These are phyloP conservation scores for Xenoacremonium recifei DNA, from an alignment of 2,329 filamentous ascomycete species.

Conservation along the genomic window DNA sequence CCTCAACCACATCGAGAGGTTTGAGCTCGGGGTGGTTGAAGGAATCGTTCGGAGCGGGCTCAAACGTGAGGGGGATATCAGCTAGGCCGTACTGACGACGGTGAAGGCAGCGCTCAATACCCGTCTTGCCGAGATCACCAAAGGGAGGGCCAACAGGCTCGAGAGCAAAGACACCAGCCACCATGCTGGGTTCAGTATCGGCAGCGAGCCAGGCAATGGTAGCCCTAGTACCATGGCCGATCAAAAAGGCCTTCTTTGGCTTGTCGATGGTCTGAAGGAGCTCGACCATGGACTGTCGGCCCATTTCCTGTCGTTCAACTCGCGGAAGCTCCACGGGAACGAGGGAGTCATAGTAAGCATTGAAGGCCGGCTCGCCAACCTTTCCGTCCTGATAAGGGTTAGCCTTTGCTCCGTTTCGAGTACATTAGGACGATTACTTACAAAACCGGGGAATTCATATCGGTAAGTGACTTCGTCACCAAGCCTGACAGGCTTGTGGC, in stretches of 20 bases:
- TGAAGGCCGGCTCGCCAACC: conserved; percentile 46
- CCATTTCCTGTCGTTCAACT: conserved; percentile 29
- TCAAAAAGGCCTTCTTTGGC: conserved; percentile 35
- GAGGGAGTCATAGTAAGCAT: conserved; percentile 45
- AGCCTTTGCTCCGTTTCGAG: background rate
- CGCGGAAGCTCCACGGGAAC: conserved; percentile 32
- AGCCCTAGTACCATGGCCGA: conserved; percentile 51
- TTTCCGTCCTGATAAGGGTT: conserved; percentile 27
- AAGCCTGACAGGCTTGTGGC: too few species aligned
- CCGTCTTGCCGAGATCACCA: too few species aligned
- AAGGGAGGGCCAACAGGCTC: conserved; percentile 56
- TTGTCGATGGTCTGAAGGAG: conserved; percentile 42
- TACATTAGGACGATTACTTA: conserved; percentile 6
- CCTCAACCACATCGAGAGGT: conserved; percentile 15
- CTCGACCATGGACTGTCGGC: conserved; percentile 35
- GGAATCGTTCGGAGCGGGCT: conserved; percentile 30
- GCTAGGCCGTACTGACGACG: conserved; percentile 40
- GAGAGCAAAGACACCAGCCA: conserved; percentile 48
- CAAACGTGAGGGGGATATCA: conserved; percentile 40
- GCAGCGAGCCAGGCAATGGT: conserved; percentile 46
- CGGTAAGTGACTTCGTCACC: conserved; percentile 9
- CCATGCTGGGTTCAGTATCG: conserved; percentile 46
- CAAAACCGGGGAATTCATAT: too few species aligned
- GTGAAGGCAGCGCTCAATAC: too few species aligned
- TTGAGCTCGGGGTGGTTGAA: conserved; percentile 8